Base-by-base conservation (phyloP, 495 filamentous ascomycete genomes). In the Viridothelium virens region DNA sequence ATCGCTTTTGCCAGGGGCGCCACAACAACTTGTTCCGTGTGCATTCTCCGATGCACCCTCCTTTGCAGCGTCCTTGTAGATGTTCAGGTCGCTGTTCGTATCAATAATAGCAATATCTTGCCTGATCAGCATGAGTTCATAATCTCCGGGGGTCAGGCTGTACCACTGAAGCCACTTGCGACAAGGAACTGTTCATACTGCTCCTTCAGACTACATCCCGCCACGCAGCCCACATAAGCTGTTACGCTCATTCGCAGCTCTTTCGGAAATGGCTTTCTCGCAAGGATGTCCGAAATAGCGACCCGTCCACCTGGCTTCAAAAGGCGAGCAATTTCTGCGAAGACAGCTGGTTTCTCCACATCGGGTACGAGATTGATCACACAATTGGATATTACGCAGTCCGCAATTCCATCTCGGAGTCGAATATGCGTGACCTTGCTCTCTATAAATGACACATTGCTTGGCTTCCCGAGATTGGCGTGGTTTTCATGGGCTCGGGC, bases 351-450 rank as follows among this genome's bases (percentile, higher is more conserved):
- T 74, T 87, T 89, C 33, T 89, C 84, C 0, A 62, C 64, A 18
- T 74, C 72, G 0, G 85, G 84, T 0, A 90, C 83, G 0, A 89
- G 82, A 72, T 89, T 90, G 66, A 89, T 76, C 59, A 87, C 85
- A 70, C 85, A 86, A 72, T 87, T 87, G 69, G 80, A 82, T 66
- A 87, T 86, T 65, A 89, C 80, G 70, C 83, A 85, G 71, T 88
- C 79, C 33, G 79, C 83, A 14, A 64, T 79, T 14, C 53, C 70
- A 7, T 70, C 61, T 16, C 78, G 70, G 5, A 88, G 73, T 1
- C 79, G 70, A 11, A 87, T 80, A 3, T 75, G 70, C 16, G 80
- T 87, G 71, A 89, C 87, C 38, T 70, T 68, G 2, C 79, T 76
- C 62, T 85, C 74, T 66, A 86, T 68, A 68, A 89, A 88, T 3